phyloP scores from a whole-genome alignment of 2,329 filamentous ascomycete species.

The Trichoderma polysporum region DNA sequence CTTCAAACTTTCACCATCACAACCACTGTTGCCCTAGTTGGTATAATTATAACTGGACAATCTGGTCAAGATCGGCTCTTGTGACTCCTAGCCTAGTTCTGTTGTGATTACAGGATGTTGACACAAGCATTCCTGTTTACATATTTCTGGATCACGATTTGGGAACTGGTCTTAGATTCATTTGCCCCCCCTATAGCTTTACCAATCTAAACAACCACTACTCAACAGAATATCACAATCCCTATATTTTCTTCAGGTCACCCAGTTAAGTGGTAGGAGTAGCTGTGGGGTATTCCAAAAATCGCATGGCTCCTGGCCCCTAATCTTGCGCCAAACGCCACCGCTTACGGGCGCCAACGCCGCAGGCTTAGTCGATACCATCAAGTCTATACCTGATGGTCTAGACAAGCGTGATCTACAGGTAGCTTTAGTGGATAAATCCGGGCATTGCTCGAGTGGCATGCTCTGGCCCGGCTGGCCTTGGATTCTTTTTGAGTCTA shows the following conservation, averaged over 20 bases:
- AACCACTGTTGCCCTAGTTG: not conserved
- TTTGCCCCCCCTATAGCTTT: not conserved
- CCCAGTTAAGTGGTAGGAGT: not conserved
- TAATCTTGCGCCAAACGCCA: conserved; percentile 1
- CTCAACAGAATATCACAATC: not conserved
- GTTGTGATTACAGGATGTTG: not conserved
- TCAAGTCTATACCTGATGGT: not conserved
- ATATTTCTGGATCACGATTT: not conserved
- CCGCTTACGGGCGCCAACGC: not conserved
- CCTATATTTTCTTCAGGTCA: not conserved
- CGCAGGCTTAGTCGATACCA: not conserved
- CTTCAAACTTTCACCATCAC: not conserved
- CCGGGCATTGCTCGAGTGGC: not conserved
- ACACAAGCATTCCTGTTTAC: not conserved
- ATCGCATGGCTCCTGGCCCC: not conserved
- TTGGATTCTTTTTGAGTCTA: too few species aligned
- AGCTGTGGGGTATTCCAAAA: not conserved
- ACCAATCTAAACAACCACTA: not conserved
- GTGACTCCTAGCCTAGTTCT: not conserved
- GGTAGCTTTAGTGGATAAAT: not conserved
- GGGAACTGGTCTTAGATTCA: not conserved
- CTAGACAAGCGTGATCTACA: not conserved
- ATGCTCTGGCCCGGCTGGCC: not conserved
- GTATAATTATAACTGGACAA: not conserved
- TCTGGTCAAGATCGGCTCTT: not conserved